Percentiles rank a stretch among this genome's conserved stretches.
phyloP scores from a whole-genome alignment of 2,329 filamentous ascomycete genomes.

The Aspergillus felis region DNA sequence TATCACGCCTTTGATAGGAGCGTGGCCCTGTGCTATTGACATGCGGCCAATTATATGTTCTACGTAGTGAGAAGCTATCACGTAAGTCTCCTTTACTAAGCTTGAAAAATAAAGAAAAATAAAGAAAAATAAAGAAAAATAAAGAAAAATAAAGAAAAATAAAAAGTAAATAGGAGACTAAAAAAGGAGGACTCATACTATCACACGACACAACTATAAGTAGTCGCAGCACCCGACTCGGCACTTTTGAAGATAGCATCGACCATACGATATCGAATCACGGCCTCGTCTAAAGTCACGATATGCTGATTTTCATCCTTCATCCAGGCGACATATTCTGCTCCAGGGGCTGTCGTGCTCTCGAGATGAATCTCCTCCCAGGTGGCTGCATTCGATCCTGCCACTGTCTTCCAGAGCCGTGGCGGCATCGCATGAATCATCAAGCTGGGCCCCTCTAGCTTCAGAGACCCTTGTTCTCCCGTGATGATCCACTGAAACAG shows the following conservation, averaged over 20 bases:
- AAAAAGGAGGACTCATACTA: not conserved
- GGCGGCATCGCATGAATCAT: not conserved
- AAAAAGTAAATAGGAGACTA: too few species aligned
- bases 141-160: too few species aligned
- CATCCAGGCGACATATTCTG: not conserved
- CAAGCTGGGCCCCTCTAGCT: not conserved
- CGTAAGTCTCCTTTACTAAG: not conserved
- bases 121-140: too few species aligned
- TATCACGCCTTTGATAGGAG: too few species aligned
- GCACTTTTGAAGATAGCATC: not conserved
- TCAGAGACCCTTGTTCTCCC: not conserved
- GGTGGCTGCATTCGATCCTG: not conserved
- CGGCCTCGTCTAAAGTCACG: not conserved
- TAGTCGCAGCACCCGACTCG: not conserved
- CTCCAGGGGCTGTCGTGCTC: not conserved
- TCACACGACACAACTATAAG: not conserved
- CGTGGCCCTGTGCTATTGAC: too few species aligned
- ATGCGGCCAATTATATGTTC: not conserved
- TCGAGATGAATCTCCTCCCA: not conserved
- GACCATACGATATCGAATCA: not conserved
- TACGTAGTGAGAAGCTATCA: not conserved
- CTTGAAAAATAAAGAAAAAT: not conserved
- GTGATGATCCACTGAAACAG: not conserved
- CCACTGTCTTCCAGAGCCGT: not conserved
- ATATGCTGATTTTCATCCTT: not conserved